Base-by-base conservation (phyloP, 495 filamentous ascomycete genomes). In the Patellaria atrata region DNA sequence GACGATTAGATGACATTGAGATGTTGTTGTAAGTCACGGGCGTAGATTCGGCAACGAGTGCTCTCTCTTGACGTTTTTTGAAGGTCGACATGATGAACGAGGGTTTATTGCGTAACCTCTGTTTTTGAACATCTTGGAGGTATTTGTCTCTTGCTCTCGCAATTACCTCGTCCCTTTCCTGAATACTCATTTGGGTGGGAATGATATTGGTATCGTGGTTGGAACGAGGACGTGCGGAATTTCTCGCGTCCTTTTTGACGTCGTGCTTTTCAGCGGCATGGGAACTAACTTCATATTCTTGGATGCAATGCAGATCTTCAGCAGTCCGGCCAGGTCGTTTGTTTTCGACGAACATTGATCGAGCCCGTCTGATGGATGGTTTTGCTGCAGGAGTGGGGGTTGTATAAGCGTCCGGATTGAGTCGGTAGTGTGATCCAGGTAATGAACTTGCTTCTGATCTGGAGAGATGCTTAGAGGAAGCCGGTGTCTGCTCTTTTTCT, bases 1-100 rank as follows among this genome's bases (percentile, higher is more conserved):
- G 8, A 14, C 7, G 28, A 30, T 7, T 15, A 30, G 7, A 7
- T 7, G 28, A 7, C 13, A 30, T 31, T 30, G 5, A 28, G 24
- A 2, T 17, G 17, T 22, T 51, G 22, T 50, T 45, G 24, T 40
- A 47, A 17, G 39, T 25, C 1, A 40, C 22, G 15, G 7, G 22
- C 20, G 28, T 11, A 18, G 28, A 14, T 31, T 22, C 11, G 10
- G 10, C 13, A 25, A 9, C 15, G 38, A 33, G 1, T 34, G 22
- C 38, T 45, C 37, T 18, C 24, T 46, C 38, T 30, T 50, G 44
- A 10, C 44, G 33, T 30, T 53, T 55, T 37, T 50, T 47, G 42
- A 57, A 57, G 2, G 54, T 47, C 3, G 44, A 49, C 0, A 55
- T 30, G 28, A 57, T 47, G 30, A 55, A 40, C 2, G 54, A 57